A percentile compares a stretch with the other conserved stretches of the same genome.
Conservation (phyloP, 2,329 filamentous ascomycete genomes). For the Aurifilum marmelostoma region DNA sequence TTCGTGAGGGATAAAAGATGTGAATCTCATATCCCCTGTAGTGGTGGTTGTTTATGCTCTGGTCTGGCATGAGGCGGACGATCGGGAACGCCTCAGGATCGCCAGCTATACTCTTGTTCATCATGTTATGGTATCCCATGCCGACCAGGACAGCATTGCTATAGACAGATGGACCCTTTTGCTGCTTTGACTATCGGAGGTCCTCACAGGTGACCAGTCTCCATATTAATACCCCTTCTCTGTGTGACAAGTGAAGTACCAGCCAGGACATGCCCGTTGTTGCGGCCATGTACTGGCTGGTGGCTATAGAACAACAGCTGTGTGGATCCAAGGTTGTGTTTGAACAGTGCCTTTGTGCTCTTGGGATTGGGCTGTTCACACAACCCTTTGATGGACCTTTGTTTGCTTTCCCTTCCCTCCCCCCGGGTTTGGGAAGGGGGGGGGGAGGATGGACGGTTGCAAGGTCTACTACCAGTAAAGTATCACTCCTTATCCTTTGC, state of each 20-base stretch:
- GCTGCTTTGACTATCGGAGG: no score
- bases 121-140: not conserved
- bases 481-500: no score
- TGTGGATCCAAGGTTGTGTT: not conserved
- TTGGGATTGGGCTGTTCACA: not conserved
- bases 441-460: not conserved
- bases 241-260: no score
- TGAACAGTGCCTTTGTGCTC: constrained; percentile 1
- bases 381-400: not conserved
- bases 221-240: not conserved
- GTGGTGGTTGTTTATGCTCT: no score
- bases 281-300: not conserved
- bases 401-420: not conserved
- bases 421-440: no score
- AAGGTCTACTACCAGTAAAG: no score
- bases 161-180: no score
- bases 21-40: not conserved
- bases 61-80: no score
- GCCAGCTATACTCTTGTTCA: not conserved
- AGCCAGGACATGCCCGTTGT: not conserved
- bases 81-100: not conserved
- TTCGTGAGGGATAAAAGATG: not conserved
- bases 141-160: not conserved
- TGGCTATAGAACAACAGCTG: not conserved
- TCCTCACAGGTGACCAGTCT: not conserved